Conservation (phyloP, 169 alveolate species). For the Eimeria necatrix region DNA sequence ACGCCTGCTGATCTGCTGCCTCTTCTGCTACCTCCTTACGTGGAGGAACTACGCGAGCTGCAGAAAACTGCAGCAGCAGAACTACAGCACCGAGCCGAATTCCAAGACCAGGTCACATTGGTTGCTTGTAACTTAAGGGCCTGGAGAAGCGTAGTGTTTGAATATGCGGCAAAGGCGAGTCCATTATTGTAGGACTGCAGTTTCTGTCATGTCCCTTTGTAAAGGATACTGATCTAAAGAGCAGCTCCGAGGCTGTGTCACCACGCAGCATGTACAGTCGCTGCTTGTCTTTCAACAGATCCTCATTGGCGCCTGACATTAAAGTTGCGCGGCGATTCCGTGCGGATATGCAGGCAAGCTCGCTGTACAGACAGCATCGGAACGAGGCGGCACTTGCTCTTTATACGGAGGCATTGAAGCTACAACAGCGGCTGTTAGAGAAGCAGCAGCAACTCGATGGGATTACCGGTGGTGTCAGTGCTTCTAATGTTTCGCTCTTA, state of each 20-base stretch:
- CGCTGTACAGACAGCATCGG: conserved; percentile 67
- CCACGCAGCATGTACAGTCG: no score
- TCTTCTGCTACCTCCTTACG: conserved; percentile 36
- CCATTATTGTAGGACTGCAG: not conserved
- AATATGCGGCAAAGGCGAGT: conserved; percentile 76
- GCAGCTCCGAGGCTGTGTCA: no score
- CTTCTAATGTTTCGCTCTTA: conserved; percentile 63
- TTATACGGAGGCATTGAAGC: conserved; percentile 74
- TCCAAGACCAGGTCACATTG: conserved; percentile 29
- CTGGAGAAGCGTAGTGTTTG: conserved; percentile 78
- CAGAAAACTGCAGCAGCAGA: conserved; percentile 59
- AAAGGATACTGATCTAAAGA: no score
- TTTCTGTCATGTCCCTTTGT: no score
- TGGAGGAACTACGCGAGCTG: conserved; percentile 39
- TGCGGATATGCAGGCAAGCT: conserved; percentile 73
- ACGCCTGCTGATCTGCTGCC: conserved; percentile 80
- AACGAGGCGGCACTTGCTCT: conserved; percentile 75
- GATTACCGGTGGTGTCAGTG: conserved; percentile 52
- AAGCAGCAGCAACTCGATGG: conserved; percentile 76
- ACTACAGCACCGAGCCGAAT: conserved; percentile 49
- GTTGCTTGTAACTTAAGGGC: conserved; percentile 41
- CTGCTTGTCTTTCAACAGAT: no score
- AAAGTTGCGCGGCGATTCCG: not conserved
- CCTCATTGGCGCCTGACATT: not conserved
- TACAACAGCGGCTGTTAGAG: conserved; percentile 74